Percentiles rank a stretch among this genome's conserved stretches.
phyloP scores from a whole-genome alignment of 1,284 basidiomycete species.

The Cerioporus squamosus region DNA sequence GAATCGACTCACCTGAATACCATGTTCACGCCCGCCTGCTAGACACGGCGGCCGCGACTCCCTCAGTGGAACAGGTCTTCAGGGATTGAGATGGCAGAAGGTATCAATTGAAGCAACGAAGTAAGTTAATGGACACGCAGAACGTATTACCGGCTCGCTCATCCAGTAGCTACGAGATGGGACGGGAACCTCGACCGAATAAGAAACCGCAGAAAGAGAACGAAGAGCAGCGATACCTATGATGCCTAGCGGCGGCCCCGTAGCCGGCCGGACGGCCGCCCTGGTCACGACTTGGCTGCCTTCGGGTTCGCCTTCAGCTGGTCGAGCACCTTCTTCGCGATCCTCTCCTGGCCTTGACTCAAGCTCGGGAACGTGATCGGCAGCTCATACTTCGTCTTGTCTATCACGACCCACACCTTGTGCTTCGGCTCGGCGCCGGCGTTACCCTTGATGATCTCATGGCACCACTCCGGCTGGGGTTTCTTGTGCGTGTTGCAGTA shows the following conservation, averaged over 20 bases:
- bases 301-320: slow-evolving; percentile 28
- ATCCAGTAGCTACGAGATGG: too few species aligned
- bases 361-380: slow-evolving; percentile 37
- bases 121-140: too few species aligned
- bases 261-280: not conserved
- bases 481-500: slow-evolving; percentile 34
- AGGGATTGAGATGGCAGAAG: too few species aligned
- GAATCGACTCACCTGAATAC: slow-evolving; percentile 69
- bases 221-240: too few species aligned
- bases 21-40: slow-evolving; percentile 80
- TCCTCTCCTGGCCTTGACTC: slow-evolving; percentile 41
- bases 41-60: slow-evolving; percentile 79
- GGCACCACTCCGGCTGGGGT: slow-evolving; percentile 38
- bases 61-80: slow-evolving; percentile 51
- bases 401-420: slow-evolving; percentile 49
- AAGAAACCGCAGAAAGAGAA: too few species aligned
- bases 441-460: slow-evolving; percentile 26
- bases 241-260: too few species aligned
- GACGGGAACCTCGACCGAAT: too few species aligned
- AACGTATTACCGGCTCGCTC: too few species aligned
- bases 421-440: slow-evolving; percentile 26
- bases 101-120: not conserved
- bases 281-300: not conserved
- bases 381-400: slow-evolving; percentile 44
- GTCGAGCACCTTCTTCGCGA: slow-evolving; percentile 45